Evolutionary conservation across 495 filamentous ascomycete genomes (phyloP), one percentile per base, ranked within the genome.

Genomic region (Clohesyomyces aquaticus): DNA sequence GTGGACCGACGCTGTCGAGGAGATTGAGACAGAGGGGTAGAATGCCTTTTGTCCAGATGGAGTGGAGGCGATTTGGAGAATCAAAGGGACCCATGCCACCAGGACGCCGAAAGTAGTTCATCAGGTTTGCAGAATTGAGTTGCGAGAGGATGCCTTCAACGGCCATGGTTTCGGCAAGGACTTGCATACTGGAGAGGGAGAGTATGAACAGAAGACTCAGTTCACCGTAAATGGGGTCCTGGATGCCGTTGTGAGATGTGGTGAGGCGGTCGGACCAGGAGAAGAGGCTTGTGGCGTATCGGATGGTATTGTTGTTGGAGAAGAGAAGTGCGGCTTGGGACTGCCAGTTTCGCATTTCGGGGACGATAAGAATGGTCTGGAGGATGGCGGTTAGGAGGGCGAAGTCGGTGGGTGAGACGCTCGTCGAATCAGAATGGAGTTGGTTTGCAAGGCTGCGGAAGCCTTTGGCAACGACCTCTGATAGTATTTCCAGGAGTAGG

Each of bases 221-320:
- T 68, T 97, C 91, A 64, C 91, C 95, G 76, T 96, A 97, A 46
- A 99, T 79, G n/a, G 94, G 95, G 66, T 98, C 93, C 27, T 87
- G 85, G 53, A 86, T 83, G 14, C 38, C 55, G 18, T 43, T 58
- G 29, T 43, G 54, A 0, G 14, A n/a, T 14, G 83, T 68, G 16
- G 75, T 75, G 45, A 94, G 81, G 63, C 87, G 85, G 74, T 98
- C 91, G 16, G 94, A 85, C 95, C 95, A 99, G 4, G 91, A 96
- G 74, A 95, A 97, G 51, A 99, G 81, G 12, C 89, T 90, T 16
- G 87, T 87, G 0, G 91, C 92, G 52, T 89, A 87, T 63, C 93
- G 87, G n/a, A 87, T 81, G 2, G 87, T 86, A 56, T 81, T 78
- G 55, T 82, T 80, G 35, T 86, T 80, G 12, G 81, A 73, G 57